Evolutionary conservation across 2,329 filamentous ascomycete species (phyloP).

Genomic region (Tolypocladium pustulatum): DNA sequence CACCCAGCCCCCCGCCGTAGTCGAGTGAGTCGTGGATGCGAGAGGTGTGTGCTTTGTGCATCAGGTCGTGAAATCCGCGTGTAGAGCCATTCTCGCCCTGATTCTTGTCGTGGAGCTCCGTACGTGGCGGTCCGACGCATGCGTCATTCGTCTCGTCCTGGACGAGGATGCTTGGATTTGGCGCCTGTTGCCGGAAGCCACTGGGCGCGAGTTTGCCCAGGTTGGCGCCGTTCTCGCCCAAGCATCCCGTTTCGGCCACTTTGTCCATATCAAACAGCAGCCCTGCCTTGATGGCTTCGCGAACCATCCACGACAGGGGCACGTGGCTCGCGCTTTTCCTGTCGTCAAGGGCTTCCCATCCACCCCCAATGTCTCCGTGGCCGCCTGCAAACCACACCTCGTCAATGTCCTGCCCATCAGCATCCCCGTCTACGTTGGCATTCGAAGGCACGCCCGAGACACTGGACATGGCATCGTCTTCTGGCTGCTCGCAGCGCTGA

Average conservation of each 20-base stretch:
- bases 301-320: constrained; percentile 61
- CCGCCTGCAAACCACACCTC: constrained; percentile 75
- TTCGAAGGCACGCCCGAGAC: constrained; percentile 17
- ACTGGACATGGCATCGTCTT: constrained; percentile 18
- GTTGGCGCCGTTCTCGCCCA: constrained; percentile 5
- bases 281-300: constrained; percentile 49
- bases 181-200: constrained; percentile 1
- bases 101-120: constrained; percentile 11
- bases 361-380: constrained; percentile 70
- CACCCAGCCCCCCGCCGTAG: constrained; percentile 48
- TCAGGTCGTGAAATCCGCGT: constrained; percentile 41
- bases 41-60: constrained; percentile 44
- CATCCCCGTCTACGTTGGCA: constrained; percentile 28
- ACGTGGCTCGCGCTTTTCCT: constrained; percentile 58
- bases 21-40: constrained; percentile 61
- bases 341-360: constrained; percentile 50
- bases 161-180: constrained; percentile 14
- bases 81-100: constrained; percentile 10
- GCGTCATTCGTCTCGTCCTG: constrained; percentile 7
- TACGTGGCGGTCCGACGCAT: constrained; percentile 9
- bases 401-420: constrained; percentile 59
- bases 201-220: constrained; percentile 1
- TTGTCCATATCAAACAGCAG: constrained; percentile 61
- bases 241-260: constrained; percentile 54
- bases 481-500: constrained; percentile 13